Base-by-base conservation (phyloP, 257 asterid species). In the Dorcoceras hygrometricum region DNA sequence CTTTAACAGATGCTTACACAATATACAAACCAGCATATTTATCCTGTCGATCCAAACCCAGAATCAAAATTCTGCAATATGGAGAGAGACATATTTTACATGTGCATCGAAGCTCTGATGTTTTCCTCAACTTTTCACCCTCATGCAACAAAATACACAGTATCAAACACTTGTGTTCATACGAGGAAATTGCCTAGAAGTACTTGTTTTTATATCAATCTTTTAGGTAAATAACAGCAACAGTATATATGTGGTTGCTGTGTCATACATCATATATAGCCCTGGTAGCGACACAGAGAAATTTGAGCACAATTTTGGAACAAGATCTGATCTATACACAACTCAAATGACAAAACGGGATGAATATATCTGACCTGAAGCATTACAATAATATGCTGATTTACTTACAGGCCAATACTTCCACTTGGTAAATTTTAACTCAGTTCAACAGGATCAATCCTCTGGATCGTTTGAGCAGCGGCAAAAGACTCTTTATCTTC, bases 401-500 rank as follows among this genome's bases (percentile, higher is more conserved):
- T 24, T 20, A 66, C 59, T 55, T 67, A 25, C 53, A 20, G 68
- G 70, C 68, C 36, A 57, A 65, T 27, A 27, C 0, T 10, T 55
- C 65, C 27, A 51, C 60, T 59, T 63, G 11, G 69, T 65, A 53
- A 55, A 54, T 55, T 34, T 66, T 59, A 39, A 39, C 55, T 54
- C 55, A 51, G 6, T 20, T 50, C 2, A 31, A 57, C 20, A 36
- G 53, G 62, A 57, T 65, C 65, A 59, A 59, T 25, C 59, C 23
- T 32, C 72, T 11, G 20, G 32, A 73, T 10, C 28, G 10, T 22
- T 59, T 20, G n/a, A 53, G 54, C 23, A 19, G 57, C 72, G 14
- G 59, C 19, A 23, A 26, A 26, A 34, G 57, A 70, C 78, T 39
- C 75, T 67, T 82, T 79, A 82, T 71, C 73, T 82, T 66, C 92